A percentile compares a stretch with the other conserved stretches of the same genome.
Evolutionary conservation across 2,329 filamentous ascomycete species (phyloP).

Genomic region (Ophiostoma sp.): DNA sequence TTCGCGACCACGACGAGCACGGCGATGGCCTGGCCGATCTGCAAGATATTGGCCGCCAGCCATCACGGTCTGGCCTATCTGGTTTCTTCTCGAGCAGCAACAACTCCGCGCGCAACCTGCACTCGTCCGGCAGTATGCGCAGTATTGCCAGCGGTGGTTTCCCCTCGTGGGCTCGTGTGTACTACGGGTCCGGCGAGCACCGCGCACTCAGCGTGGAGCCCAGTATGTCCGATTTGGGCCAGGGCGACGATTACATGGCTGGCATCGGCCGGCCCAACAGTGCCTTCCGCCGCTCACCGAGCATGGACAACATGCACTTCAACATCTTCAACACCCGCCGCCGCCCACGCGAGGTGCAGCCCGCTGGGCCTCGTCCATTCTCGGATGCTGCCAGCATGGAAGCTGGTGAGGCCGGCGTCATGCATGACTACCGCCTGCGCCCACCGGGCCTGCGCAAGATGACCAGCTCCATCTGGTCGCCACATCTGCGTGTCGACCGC

Average conservation of each 20-base stretch:
- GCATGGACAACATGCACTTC: slow-evolving; percentile 51
- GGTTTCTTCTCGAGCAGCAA: slow-evolving; percentile 49
- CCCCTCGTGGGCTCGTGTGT: slow-evolving; percentile 63
- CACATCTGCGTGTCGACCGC: slow-evolving; percentile 67
- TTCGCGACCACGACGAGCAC: slow-evolving; percentile 63
- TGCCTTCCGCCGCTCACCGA: slow-evolving; percentile 49
- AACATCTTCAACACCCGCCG: slow-evolving; percentile 49
- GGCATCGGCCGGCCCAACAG: slow-evolving; percentile 50
- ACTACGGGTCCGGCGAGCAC: slow-evolving; percentile 68
- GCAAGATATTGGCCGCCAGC: slow-evolving; percentile 51
- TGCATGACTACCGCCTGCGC: slow-evolving; percentile 34
- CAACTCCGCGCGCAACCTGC: slow-evolving; percentile 50
- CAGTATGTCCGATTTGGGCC: slow-evolving; percentile 41
- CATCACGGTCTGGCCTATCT: slow-evolving; percentile 56
- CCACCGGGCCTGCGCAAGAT: slow-evolving; percentile 46
- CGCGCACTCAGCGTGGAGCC: slow-evolving; percentile 52
- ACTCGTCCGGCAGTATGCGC: slow-evolving; percentile 50
- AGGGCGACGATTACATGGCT: slow-evolving; percentile 28
- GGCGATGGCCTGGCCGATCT: slow-evolving; percentile 65
- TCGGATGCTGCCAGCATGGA: slow-evolving; percentile 46
- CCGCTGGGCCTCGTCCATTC: slow-evolving; percentile 31
- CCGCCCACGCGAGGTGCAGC: slow-evolving; percentile 44
- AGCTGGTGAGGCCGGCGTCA: slow-evolving; percentile 41
- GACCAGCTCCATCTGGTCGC: slow-evolving; percentile 68
- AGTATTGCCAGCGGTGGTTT: slow-evolving; percentile 49